Percentiles rank a stretch among this genome's conserved stretches.
These are phyloP conservation scores for Penicillium sp. DNA, from an alignment of 2,329 filamentous ascomycete genomes.

Conservation along the genomic window DNA sequence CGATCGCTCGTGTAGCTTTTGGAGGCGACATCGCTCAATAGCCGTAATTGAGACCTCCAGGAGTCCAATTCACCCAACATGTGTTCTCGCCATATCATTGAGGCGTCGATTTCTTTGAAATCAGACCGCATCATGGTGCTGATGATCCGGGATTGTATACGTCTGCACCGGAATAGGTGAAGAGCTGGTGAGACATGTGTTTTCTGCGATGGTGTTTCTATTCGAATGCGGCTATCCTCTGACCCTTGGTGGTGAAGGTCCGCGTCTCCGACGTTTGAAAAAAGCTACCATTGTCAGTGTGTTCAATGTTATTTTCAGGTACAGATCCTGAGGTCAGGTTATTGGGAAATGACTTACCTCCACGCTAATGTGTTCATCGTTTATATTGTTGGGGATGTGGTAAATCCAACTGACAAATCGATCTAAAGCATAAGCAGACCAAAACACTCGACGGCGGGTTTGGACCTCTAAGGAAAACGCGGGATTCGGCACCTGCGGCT, in stretches of 20 bases:
- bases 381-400: constrained; percentile 14
- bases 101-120: constrained; percentile 6
- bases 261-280: constrained; percentile 13
- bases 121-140: constrained; percentile 15
- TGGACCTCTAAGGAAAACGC: constrained; percentile 9
- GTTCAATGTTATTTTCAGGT: not conserved
- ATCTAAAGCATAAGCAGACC: constrained; percentile 17
- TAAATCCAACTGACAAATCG: constrained; percentile 16
- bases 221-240: not conserved
- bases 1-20: constrained; percentile 14
- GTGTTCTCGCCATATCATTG: constrained; percentile 11
- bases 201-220: constrained; percentile 9
- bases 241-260: constrained; percentile 3
- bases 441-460: constrained; percentile 16
- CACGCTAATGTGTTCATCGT: constrained; percentile 13
- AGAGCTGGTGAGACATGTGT: constrained; percentile 15
- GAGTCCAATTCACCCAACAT: constrained; percentile 13
- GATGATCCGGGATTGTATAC: constrained; percentile 15
- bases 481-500: constrained; percentile 3
- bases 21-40: constrained; percentile 10
- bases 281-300: constrained; percentile 8
- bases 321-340: too few relatives aligned
- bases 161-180: constrained; percentile 14
- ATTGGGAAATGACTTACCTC: constrained; percentile 2
- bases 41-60: constrained; percentile 12